Evolutionary conservation across 352 stramenopile genomes (phyloP).

Genomic region (Aphanomyces invadans): DNA sequence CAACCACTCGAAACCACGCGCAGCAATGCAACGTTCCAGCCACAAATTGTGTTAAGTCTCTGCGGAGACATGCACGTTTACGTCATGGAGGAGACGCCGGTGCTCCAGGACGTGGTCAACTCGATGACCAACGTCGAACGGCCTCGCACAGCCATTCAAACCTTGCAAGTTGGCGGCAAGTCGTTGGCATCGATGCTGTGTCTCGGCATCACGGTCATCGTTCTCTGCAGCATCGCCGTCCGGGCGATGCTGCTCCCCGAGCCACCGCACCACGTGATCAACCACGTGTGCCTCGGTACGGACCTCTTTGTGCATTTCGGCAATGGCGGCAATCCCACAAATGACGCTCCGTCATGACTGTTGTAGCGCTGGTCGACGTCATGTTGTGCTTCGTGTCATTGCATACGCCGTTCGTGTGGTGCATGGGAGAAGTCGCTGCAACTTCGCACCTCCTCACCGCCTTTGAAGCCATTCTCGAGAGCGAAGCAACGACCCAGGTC

Average conservation of each 20-base stretch:
- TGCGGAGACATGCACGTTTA: conserved; percentile 85
- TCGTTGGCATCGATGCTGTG: conserved; percentile 53
- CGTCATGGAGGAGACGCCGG: conserved; percentile 74
- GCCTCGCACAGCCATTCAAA: conserved; percentile 66
- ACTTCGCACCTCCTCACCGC: conserved; percentile 67
- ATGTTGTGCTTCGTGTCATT: conserved; percentile 83
- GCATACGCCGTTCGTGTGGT: conserved; percentile 71
- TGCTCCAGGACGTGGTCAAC: conserved; percentile 69
- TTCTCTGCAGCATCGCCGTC: conserved; percentile 57
- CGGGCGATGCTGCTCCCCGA: conserved; percentile 61
- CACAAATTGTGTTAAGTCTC: conserved; percentile 58
- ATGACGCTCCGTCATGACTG: too few relatives aligned
- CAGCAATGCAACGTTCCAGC: conserved; percentile 70
- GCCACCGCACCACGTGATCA: conserved; percentile 55
- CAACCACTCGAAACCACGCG: conserved; percentile 43
- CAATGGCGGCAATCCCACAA: too few relatives aligned
- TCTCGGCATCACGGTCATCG: conserved; percentile 52
- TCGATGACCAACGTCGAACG: conserved; percentile 67
- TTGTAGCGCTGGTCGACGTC: conserved; percentile 43
- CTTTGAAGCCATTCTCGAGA: conserved; percentile 53
- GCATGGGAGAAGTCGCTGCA: conserved; percentile 60
- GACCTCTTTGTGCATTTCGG: not conserved
- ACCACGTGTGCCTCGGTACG: conserved; percentile 50
- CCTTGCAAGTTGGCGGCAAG: conserved; percentile 52
- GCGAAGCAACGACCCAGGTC: conserved; percentile 27